These are phyloP conservation scores for Cenchrus americanus DNA, from an alignment of 176 grass and related monocot genomes.

Conservation along the genomic window DNA sequence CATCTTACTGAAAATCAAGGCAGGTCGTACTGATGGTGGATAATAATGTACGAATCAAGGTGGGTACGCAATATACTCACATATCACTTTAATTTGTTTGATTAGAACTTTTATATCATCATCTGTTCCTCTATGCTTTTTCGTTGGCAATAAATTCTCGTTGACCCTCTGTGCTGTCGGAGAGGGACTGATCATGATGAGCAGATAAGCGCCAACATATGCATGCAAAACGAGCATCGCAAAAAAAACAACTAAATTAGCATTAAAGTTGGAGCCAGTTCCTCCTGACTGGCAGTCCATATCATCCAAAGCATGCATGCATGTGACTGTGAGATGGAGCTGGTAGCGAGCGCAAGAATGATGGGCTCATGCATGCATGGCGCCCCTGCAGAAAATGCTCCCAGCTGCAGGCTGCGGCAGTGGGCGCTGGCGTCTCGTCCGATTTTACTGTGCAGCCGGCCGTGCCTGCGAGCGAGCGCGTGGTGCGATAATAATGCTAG, in stretches of 20 bases:
- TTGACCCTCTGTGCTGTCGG: not conserved
- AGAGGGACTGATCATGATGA: not conserved
- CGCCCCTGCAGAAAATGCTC: slow-evolving; percentile 27
- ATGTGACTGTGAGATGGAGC: not conserved
- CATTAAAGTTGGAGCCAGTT: slow-evolving; percentile 10
- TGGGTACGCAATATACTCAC: too few species aligned
- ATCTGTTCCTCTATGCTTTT: not conserved
- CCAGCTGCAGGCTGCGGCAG: not conserved
- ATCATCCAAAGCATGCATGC: not conserved
- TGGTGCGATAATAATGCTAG: slow-evolving; percentile 1
- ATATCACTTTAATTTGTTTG: too few species aligned
- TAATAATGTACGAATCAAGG: too few species aligned
- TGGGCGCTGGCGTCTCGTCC: not conserved
- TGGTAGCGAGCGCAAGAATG: not conserved
- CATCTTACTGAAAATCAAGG: not conserved
- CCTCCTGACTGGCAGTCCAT: not conserved
- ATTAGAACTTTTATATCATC: not conserved
- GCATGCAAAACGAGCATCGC: not conserved
- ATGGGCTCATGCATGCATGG: slow-evolving; percentile 30
- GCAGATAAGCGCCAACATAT: not conserved
- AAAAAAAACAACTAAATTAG: not conserved
- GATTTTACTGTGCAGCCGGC: not conserved
- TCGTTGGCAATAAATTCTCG: not conserved
- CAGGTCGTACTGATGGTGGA: not conserved
- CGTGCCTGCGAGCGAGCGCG: not conserved